Evolutionary conservation across 176 grass and related monocot genomes (phyloP).

Genomic region (Zea mays): Zm-B73-REFERENCE-NAM-5.0 NC_050097.1:130147001-130147500

Average conservation of each 20-base stretch:
- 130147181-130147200: neutral
- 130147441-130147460: slow-evolving; percentile 91
- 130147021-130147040: slow-evolving; percentile 41
- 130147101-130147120: slow-evolving; percentile 25
- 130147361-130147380: slow-evolving; percentile 50
- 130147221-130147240: neutral
- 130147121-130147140: neutral
- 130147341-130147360: slow-evolving; percentile 41
- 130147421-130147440: slow-evolving; percentile 70
- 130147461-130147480: slow-evolving; percentile 73
- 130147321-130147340: slow-evolving; percentile 35
- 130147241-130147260: neutral
- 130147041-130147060: slow-evolving; percentile 65
- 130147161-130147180: neutral
- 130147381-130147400: slow-evolving; percentile 58
- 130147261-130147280: slow-evolving; percentile 5
- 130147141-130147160: neutral
- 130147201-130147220: slow-evolving; percentile 11
- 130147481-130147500: slow-evolving; percentile 67
- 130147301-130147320: slow-evolving; percentile 31
- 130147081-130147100: slow-evolving; percentile 36
- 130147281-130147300: neutral
- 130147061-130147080: slow-evolving; percentile 66
- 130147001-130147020: slow-evolving; percentile 38
- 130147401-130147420: slow-evolving; percentile 73